phyloP scores from a whole-genome alignment of 1,284 basidiomycete species.

The Cutaneotrichosporon cyanovorans region DNA sequence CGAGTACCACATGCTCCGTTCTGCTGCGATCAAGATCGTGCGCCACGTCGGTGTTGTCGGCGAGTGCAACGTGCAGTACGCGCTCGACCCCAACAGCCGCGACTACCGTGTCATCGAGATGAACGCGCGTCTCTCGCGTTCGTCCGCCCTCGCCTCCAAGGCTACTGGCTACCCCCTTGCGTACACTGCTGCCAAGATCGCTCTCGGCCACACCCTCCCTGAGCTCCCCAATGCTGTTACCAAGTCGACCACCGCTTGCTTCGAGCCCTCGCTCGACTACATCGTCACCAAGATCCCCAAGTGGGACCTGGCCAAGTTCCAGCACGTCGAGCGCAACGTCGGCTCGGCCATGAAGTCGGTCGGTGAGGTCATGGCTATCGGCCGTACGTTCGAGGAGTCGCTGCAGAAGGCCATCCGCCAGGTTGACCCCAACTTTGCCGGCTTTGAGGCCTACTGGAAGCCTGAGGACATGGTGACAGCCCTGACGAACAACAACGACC shows the following conservation, averaged over 20 bases:
- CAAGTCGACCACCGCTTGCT: constrained; percentile 98
- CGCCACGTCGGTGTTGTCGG: constrained; percentile 97
- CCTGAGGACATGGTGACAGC: constrained; percentile 77
- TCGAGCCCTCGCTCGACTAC: constrained; percentile 99
- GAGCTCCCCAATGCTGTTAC: constrained; percentile 98
- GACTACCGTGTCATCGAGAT: constrained; percentile 99
- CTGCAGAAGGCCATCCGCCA: constrained; percentile 98
- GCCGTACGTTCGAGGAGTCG: constrained; percentile 96
- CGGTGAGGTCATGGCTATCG: constrained; percentile 99
- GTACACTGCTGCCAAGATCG: constrained; percentile 98
- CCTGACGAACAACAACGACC: constrained; percentile 57
- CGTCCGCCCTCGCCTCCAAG: constrained; percentile 90
- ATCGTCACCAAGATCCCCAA: constrained; percentile 99
- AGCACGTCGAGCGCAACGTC: constrained; percentile 85
- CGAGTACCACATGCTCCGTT: constrained; percentile 98
- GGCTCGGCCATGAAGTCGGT: constrained; percentile 99
- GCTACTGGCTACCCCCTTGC: constrained; percentile 98
- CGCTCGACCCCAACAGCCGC: constrained; percentile 81
- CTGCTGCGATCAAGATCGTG: constrained; percentile 94
- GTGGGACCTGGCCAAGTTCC: constrained; percentile 99
- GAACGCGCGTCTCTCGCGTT: constrained; percentile 71
- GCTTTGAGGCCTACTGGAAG: constrained; percentile 57
- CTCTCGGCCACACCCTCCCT: constrained; percentile 94
- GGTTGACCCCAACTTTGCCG: constrained; percentile 75
- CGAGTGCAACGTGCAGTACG: constrained; percentile 91